These are phyloP conservation scores for Phytophthora aleatoria DNA, from an alignment of 352 stramenopile species.

Conservation along the genomic window DNA sequence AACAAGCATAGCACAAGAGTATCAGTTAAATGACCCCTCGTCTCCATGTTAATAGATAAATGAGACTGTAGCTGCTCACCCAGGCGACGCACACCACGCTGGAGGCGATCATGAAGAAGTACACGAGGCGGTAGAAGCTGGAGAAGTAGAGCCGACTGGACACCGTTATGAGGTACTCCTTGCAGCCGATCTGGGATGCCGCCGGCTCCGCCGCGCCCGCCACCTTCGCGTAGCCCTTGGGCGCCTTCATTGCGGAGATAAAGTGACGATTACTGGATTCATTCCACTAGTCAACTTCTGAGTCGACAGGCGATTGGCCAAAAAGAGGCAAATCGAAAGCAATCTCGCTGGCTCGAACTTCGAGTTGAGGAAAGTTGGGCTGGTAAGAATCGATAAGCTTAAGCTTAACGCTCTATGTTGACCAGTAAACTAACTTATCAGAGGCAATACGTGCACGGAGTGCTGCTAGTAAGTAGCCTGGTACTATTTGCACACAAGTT, in stretches of 20 bases:
- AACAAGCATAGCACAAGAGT: background rate
- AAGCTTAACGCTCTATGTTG: background rate
- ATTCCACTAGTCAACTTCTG: constrained; percentile 13
- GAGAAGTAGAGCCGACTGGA: constrained; percentile 87
- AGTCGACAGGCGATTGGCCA: constrained; percentile 16
- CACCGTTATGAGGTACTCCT: constrained; percentile 75
- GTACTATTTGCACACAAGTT: too few relatives aligned
- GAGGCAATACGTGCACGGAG: background rate
- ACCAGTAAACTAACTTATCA: background rate
- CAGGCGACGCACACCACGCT: constrained; percentile 77
- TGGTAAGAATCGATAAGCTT: background rate
- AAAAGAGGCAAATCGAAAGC: constrained; percentile 12
- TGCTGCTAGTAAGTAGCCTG: too few relatives aligned
- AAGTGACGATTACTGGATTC: constrained; percentile 11
- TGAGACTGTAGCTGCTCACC: constrained; percentile 33
- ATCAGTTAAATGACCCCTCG: background rate
- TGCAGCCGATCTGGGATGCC: constrained; percentile 51
- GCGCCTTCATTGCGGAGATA: constrained; percentile 9
- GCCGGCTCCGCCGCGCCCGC: constrained; percentile 23
- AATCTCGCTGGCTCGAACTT: constrained; percentile 10
- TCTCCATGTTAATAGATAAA: background rate
- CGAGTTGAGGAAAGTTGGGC: background rate
- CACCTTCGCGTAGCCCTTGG: constrained; percentile 45
- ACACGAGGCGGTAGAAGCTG: constrained; percentile 71
- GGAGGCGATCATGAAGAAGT: constrained; percentile 80